Evolutionary conservation across 2,329 filamentous ascomycete species (phyloP), one percentile per base, ranked within the genome.

Genomic region (Simplicillium sp.): DNA sequence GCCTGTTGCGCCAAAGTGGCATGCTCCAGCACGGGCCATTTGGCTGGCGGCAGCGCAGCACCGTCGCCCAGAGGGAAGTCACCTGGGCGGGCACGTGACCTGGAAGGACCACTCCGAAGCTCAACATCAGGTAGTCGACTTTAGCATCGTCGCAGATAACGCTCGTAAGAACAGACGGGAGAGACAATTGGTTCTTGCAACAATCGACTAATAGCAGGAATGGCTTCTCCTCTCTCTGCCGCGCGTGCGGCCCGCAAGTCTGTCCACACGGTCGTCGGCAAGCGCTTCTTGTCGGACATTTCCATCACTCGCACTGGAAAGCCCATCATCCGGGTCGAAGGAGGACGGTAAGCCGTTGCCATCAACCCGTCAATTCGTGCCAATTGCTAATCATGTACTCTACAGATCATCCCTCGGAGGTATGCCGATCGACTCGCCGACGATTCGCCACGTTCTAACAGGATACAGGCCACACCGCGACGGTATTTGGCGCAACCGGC

Each of bases 401-500:
- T 52, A 81, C 49, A 92, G 87, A 57, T 89, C 84, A 50, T 86
- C 86, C 51, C 75, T 94, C 50, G 87, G 87, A 82, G 87, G 87
- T 94, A 80, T 55, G 58, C n/a, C 39, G 39, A 47, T 39, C 39
- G 38, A 50, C 20, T 35, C 25, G 39, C 38, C 42, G 40, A 40
- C 40, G 29, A 36, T 32, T 29, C 40, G 37, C 37, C 46, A 44
- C 44, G 48, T 39, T 41, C 55, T 59, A 51, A 61, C 48, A 43
- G 44, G 46, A 44, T 38, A 40, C 65, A 87, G 90, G 90, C 51
- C 88, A 97, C 68, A 96, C 89, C 48, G 90, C 86, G 46, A 98
- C 92, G 44, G 90, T 98, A 55, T 98, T 98, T 67, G 92, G 92
- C 66, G 92, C 92, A 57, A 96, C 89, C 46, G 92, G 92, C 49